Percentiles rank a stretch among this genome's conserved stretches.
phyloP scores from a whole-genome alignment of 495 filamentous ascomycete genomes.

The Patellaria atrata region DNA sequence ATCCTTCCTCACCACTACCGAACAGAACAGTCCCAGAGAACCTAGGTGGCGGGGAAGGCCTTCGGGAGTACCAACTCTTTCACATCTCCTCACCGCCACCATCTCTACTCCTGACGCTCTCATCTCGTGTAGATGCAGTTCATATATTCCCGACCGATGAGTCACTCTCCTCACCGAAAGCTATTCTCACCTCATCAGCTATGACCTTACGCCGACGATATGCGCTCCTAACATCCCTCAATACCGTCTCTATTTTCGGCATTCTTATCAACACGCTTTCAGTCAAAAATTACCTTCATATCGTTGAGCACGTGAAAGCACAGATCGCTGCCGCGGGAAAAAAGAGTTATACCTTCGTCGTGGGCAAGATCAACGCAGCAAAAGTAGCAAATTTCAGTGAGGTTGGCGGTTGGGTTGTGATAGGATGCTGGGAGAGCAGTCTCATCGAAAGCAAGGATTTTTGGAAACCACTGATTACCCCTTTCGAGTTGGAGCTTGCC shows the following conservation, averaged over 20 bases:
- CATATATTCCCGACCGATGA: constrained; percentile 59
- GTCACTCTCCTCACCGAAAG: constrained; percentile 23
- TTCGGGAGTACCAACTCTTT: constrained; percentile 66
- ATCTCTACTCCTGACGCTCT: constrained; percentile 72
- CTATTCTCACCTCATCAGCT: constrained; percentile 37
- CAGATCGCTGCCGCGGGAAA: constrained; percentile 66
- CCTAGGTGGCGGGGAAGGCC: constrained; percentile 33
- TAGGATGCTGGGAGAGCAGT: constrained; percentile 95
- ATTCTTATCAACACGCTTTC: constrained; percentile 91
- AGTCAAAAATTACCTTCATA: constrained; percentile 75
- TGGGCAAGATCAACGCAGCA: constrained; percentile 88
- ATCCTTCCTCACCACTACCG: constrained; percentile 70
- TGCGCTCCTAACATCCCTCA: constrained; percentile 65
- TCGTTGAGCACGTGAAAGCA: constrained; percentile 53
- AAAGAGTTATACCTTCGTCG: constrained; percentile 90
- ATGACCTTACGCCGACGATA: constrained; percentile 69
- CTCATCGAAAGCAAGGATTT: constrained; percentile 75
- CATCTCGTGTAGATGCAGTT: constrained; percentile 62
- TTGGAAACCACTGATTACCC: constrained; percentile 76
- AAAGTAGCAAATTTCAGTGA: constrained; percentile 96
- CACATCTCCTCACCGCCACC: constrained; percentile 79
- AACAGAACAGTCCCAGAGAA: constrained; percentile 54
- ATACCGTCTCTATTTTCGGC: constrained; percentile 70
- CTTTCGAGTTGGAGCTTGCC: constrained; percentile 72
- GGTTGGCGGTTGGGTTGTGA: constrained; percentile 89